Base-by-base conservation (phyloP, 345 rosid genomes). In the Gossypium arboreum region DNA sequence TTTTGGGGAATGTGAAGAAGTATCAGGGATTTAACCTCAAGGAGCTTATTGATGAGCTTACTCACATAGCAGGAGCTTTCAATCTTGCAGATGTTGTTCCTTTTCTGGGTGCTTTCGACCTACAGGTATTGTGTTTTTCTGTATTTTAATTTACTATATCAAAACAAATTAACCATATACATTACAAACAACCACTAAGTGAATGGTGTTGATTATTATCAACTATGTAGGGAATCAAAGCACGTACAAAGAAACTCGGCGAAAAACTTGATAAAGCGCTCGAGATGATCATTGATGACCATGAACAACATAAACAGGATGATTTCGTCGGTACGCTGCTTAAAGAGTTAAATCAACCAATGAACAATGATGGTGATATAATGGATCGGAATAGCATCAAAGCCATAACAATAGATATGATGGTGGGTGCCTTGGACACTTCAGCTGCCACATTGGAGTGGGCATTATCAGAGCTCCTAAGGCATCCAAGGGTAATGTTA, bases 391-490 rank as follows among this genome's bases (percentile, higher is more conserved):
- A 59, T 5, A 54, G 73, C 25, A 63, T 81, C 15, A 81, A 84
- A 39, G 81, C 82, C 9, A 18, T 81, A 8, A 16, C 76, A n/a
- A 24, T 81, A 8, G 84, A 84, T 68, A 66, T 79, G 52, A 71
- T 77, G 9, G 29, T 52, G 15, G 84, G 54, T 1, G 39, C 79
- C 16, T 27, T 70, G 6, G 86, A 81, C 12, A 75, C 81, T 18
- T 29, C 83, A 0, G 2, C 87, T 0, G 12, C 72, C 1, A 12
- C 75, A 1, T 43, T 79, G 2, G 83, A 72, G 16, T 84, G 87
- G 87, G 75, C 74, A 9, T 44, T 84, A 10, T 61, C 87, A 0
- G 87, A 79, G 41, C 41, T 34, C 41, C 1, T 34, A 34, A 34
- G 41, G 7, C 41, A 34, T 34, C 41, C 7, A 16, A 67, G 47